Evolutionary conservation across 768 basidiomycete species (phyloP).

Genomic region (Myochromella boudieri): DNA sequence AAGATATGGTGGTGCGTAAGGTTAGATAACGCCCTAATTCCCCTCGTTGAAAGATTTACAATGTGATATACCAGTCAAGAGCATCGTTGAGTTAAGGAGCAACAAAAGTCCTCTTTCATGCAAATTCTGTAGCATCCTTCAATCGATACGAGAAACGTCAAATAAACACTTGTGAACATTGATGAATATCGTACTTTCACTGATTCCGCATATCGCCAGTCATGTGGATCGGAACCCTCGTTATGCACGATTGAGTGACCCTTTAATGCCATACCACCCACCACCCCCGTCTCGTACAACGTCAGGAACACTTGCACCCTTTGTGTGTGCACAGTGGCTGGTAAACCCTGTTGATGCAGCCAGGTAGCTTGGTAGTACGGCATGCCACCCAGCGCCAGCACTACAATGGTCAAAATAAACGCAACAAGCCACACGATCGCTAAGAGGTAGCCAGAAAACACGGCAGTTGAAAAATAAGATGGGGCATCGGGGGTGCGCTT

Average conservation of each 20-base stretch:
- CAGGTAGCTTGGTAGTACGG: conserved; percentile 17
- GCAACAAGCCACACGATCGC: conserved; percentile 30
- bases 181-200: too few relatives aligned
- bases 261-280: conserved; percentile 24
- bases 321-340: conserved; percentile 26
- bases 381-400: conserved; percentile 19
- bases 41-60: too few relatives aligned
- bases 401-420: conserved; percentile 26
- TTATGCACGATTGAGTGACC: conserved; percentile 28
- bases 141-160: too few relatives aligned
- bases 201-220: conserved; percentile 24
- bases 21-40: too few relatives aligned
- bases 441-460: conserved; percentile 30
- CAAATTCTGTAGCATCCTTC: too few relatives aligned
- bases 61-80: neutral
- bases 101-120: too few relatives aligned
- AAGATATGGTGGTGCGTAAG: too few relatives aligned
- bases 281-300: conserved; percentile 22
- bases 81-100: neutral
- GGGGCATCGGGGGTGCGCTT: conserved; percentile 25
- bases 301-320: conserved; percentile 28
- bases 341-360: conserved; percentile 26
- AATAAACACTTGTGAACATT: too few relatives aligned
- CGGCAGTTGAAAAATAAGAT: conserved; percentile 31
- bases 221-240: conserved; percentile 29